A percentile compares a stretch with the other conserved stretches of the same genome.
phyloP scores from a whole-genome alignment of 2,329 filamentous ascomycete genomes.

The Penicillium sp. region DNA sequence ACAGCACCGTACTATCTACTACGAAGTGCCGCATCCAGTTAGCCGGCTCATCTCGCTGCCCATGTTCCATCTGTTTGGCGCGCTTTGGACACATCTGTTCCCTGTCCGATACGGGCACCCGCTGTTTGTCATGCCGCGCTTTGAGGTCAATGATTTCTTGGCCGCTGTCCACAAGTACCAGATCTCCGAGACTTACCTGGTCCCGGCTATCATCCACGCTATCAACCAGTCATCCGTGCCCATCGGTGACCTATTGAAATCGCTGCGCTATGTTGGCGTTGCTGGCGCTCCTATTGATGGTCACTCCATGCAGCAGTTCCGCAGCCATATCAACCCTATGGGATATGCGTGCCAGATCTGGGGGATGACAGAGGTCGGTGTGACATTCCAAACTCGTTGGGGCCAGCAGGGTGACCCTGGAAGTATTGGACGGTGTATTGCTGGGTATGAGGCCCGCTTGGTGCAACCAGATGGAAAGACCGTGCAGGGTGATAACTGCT shows the following conservation, averaged over 20 bases:
- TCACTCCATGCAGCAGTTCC: slow-evolving; percentile 40
- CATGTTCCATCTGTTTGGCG: slow-evolving; percentile 54
- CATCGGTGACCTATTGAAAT: slow-evolving; percentile 32
- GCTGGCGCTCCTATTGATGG: slow-evolving; percentile 51
- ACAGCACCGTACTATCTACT: slow-evolving; percentile 44
- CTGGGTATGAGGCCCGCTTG: slow-evolving; percentile 40
- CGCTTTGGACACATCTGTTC: slow-evolving; percentile 46
- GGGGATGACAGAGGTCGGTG: slow-evolving; percentile 56
- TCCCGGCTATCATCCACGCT: slow-evolving; percentile 45
- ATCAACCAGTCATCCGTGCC: slow-evolving; percentile 30
- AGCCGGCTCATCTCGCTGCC: slow-evolving; percentile 49
- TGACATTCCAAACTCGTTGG: slow-evolving; percentile 40
- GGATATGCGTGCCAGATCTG: slow-evolving; percentile 49
- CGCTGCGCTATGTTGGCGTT: slow-evolving; percentile 44
- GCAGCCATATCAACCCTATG: slow-evolving; percentile 38
- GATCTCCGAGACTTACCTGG: slow-evolving; percentile 50
- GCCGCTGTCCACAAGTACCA: slow-evolving; percentile 38
- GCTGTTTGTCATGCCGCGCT: slow-evolving; percentile 49
- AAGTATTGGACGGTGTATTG: slow-evolving; percentile 47
- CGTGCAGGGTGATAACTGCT: slow-evolving; percentile 27
- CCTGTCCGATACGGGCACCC: slow-evolving; percentile 46
- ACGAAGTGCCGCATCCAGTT: slow-evolving; percentile 39
- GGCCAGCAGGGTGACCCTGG: slow-evolving; percentile 41
- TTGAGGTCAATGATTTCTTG: slow-evolving; percentile 41
- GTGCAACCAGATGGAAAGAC: slow-evolving; percentile 31